A percentile compares a stretch with the other conserved stretches of the same genome.
Evolutionary conservation across 176 grass and related monocot genomes (phyloP).

Genomic region (Cenchrus fungigraminus): DNA sequence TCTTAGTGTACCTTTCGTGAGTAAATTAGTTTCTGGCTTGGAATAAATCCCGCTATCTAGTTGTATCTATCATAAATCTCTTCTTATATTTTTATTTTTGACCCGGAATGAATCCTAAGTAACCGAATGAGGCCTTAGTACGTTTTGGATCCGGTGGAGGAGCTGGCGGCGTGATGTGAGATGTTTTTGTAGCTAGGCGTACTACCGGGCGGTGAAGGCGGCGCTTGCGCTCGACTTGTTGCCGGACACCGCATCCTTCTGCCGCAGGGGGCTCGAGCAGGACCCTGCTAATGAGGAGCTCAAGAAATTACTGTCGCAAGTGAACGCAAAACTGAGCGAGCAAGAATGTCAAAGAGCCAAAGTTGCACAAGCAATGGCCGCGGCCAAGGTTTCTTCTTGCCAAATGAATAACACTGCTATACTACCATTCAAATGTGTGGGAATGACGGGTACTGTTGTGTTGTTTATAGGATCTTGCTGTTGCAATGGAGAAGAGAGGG

Average conservation of each 20-base stretch:
- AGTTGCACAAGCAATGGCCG: constrained; percentile 50
- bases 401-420: neutral
- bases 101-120: too few species aligned
- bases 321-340: constrained; percentile 54
- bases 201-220: constrained; percentile 85
- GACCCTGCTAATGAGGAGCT: constrained; percentile 75
- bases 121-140: too few species aligned
- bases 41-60: too few species aligned
- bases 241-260: constrained; percentile 65
- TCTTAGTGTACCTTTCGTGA: too few species aligned
- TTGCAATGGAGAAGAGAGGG: constrained; percentile 73
- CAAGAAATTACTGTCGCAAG: constrained; percentile 66
- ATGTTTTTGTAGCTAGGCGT: constrained; percentile 67
- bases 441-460: neutral
- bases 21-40: too few species aligned
- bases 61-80: too few species aligned
- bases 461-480: constrained; percentile 58
- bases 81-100: too few species aligned
- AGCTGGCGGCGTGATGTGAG: constrained; percentile 12
- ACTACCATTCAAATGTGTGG: neutral
- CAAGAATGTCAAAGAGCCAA: constrained; percentile 60
- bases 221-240: constrained; percentile 69
- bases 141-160: constrained; percentile 23
- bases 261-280: constrained; percentile 65
- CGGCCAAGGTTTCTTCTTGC: constrained; percentile 64